A percentile compares a stretch with the other conserved stretches of the same genome.
phyloP scores from a whole-genome alignment of 2,329 filamentous ascomycete genomes.

The Penicillium sp. region DNA sequence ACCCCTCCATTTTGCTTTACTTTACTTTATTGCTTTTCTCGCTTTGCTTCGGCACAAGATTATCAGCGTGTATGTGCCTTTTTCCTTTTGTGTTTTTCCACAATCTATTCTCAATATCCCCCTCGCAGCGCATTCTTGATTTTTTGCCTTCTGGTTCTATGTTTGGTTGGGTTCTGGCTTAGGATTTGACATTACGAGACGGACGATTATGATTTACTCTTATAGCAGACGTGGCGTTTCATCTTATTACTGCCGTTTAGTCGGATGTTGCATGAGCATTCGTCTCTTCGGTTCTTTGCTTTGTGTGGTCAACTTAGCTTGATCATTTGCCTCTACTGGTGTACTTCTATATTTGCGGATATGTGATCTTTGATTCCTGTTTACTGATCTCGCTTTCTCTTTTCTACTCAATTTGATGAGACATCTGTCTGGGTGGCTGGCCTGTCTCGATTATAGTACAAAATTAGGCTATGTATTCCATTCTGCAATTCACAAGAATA shows the following conservation, averaged over 20 bases:
- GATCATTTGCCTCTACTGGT: neutral
- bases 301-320: constrained; percentile 5
- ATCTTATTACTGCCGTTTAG: neutral
- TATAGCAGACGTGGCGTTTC: constrained; percentile 16
- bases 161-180: neutral
- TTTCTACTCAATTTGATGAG: neutral
- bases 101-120: constrained; percentile 3
- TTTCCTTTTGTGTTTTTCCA: neutral
- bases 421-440: constrained; percentile 2
- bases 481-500: neutral
- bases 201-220: constrained; percentile 12
- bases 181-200: constrained; percentile 5
- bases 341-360: constrained; percentile 3
- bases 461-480: neutral
- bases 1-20: constrained; percentile 25
- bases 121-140: neutral
- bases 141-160: neutral
- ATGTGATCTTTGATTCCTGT: neutral
- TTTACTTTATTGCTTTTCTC: neutral
- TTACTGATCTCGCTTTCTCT: neutral
- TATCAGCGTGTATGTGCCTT: neutral
- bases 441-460: neutral
- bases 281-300: constrained; percentile 7
- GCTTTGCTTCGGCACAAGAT: neutral
- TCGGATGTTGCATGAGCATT: neutral